Conservation (phyloP, 495 filamentous ascomycete species). For the Penicillium daleae region DNA sequence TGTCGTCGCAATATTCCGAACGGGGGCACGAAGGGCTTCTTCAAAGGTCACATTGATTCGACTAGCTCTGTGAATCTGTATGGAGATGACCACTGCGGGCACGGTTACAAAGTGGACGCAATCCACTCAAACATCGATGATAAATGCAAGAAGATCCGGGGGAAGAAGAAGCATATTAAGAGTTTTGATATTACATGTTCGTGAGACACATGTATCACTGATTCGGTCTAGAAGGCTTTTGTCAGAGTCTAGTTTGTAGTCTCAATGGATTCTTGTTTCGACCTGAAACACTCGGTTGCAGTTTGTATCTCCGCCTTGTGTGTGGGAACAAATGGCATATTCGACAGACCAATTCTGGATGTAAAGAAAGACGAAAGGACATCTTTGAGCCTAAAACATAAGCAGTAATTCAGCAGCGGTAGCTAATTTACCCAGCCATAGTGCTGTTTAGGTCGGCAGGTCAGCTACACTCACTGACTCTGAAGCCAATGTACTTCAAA, state of each 20-base stretch:
- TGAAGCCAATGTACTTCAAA: no score
- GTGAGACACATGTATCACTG: not conserved
- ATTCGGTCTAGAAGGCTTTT: not conserved
- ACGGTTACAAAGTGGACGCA: conserved; percentile 1
- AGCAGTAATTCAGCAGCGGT: no score
- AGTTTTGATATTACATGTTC: conserved; percentile 23
- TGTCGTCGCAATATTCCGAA: conserved; percentile 14
- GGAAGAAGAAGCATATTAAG: conserved; percentile 13
- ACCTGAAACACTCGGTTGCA: not conserved
- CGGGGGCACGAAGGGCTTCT: conserved; percentile 9
- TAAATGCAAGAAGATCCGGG: conserved; percentile 4
- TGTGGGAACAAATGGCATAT: no score
- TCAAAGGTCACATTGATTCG: conserved; percentile 11
- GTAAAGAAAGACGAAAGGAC: no score
- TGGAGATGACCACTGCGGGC: conserved; percentile 19
- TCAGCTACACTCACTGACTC: no score
- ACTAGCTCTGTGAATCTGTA: conserved; percentile 19
- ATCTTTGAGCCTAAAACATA: no score
- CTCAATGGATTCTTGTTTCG: not conserved
- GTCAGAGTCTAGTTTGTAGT: not conserved
- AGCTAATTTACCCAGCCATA: no score
- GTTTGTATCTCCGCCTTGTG: no score
- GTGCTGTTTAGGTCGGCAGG: no score
- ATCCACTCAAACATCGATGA: not conserved
- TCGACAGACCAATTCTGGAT: no score